phyloP scores from a whole-genome alignment of 2,329 filamentous ascomycete genomes.

The Colletotrichum higginsianum region DNA sequence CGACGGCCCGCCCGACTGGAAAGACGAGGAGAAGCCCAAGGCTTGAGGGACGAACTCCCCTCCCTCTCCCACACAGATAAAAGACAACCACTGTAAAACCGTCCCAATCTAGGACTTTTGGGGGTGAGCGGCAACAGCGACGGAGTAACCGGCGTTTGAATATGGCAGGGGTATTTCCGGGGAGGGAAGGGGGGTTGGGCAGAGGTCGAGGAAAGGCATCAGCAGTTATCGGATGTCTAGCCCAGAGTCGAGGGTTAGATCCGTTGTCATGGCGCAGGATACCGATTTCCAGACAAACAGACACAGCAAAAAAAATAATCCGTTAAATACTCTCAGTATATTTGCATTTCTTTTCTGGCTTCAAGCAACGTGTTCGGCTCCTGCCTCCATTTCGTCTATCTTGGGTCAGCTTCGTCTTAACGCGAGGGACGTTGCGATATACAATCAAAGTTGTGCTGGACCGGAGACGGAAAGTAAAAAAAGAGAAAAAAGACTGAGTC shows the following conservation, averaged over 20 bases:
- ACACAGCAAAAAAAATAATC: neutral
- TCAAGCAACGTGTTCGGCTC: neutral
- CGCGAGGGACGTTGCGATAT: too few relatives aligned
- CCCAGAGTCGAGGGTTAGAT: neutral
- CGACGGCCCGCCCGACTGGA: conserved; percentile 12
- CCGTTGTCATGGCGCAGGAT: neutral
- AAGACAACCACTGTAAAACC: neutral
- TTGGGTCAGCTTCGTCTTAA: neutral
- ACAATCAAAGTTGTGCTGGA: neutral
- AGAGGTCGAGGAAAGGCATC: neutral
- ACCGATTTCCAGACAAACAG: neutral
- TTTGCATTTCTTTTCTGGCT: neutral
- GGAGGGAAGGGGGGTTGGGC: neutral
- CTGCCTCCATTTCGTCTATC: neutral
- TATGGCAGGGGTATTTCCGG: neutral
- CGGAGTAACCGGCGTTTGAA: too few relatives aligned
- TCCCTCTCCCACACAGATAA: too few relatives aligned
- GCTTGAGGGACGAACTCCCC: neutral
- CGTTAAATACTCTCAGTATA: neutral
- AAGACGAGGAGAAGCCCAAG: conserved; percentile 11
- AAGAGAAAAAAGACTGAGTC: neutral
- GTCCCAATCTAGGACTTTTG: neutral
- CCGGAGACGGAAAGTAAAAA: too few relatives aligned
- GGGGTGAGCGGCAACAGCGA: neutral
- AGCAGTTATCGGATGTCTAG: neutral